These are phyloP conservation scores for Lepiota subincarnata DNA, from an alignment of 768 basidiomycete species.

Conservation along the genomic window DNA sequence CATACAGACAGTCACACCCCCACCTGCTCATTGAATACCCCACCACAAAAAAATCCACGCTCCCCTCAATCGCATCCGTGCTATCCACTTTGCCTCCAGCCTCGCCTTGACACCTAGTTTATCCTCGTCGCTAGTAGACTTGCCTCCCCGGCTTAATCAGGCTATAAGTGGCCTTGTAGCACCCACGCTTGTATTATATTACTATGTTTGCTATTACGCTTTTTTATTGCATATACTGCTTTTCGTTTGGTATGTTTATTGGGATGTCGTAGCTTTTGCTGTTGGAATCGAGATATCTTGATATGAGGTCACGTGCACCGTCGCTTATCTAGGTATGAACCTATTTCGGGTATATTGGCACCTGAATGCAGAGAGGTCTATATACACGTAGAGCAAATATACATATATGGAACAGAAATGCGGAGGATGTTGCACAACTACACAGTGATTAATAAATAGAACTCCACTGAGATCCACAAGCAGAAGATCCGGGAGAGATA, in stretches of 20 bases:
- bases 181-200: constrained; percentile 4
- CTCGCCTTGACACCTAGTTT: not conserved
- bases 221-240: constrained; percentile 7
- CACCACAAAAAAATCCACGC: not conserved
- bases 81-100: not conserved
- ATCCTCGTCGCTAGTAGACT: not conserved
- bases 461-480: not conserved
- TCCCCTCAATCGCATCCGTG: no score
- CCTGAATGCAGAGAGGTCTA: no score
- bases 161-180: not conserved
- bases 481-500: not conserved
- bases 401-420: not conserved
- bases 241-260: not conserved
- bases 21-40: constrained; percentile 7
- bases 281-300: not conserved
- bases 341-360: no score
- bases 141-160: not conserved
- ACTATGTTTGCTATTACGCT: not conserved
- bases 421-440: not conserved
- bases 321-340: no score
- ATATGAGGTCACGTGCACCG: no score
- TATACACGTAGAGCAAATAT: not conserved
- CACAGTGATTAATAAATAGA: not conserved
- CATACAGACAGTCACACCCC: not conserved
- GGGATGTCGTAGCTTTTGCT: not conserved